Evolutionary conservation across 2,329 filamentous ascomycete genomes (phyloP).

Genomic region (Calonectria montana): DNA sequence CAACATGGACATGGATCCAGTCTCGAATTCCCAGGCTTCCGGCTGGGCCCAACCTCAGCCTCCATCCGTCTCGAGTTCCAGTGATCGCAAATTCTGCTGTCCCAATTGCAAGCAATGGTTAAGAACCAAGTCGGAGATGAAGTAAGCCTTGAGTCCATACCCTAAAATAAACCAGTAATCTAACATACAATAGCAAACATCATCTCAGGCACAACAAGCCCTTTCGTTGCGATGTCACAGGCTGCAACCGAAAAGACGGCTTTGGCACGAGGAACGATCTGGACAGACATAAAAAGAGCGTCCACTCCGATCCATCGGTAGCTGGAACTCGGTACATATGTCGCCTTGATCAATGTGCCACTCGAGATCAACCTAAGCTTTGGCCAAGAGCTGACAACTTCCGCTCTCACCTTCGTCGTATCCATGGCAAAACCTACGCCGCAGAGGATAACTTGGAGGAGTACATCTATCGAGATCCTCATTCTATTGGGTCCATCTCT

Average conservation of each 20-base stretch:
- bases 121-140: slow-evolving; percentile 67
- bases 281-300: slow-evolving; percentile 79
- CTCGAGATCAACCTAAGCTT: slow-evolving; percentile 61
- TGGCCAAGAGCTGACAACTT: slow-evolving; percentile 93
- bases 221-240: slow-evolving; percentile 67
- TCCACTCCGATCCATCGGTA: slow-evolving; percentile 66
- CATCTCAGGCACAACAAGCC: slow-evolving; percentile 75
- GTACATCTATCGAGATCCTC: slow-evolving; percentile 44
- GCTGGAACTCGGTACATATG: slow-evolving; percentile 42
- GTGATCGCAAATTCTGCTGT: slow-evolving; percentile 47
- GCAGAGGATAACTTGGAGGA: slow-evolving; percentile 53
- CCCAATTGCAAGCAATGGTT: slow-evolving; percentile 52
- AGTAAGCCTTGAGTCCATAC: slow-evolving; percentile 51
- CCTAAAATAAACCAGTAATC: slow-evolving; percentile 8
- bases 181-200: slow-evolving; percentile 73
- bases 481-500: slow-evolving; percentile 1
- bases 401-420: slow-evolving; percentile 77
- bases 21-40: not conserved
- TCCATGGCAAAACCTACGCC: slow-evolving; percentile 63
- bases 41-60: slow-evolving; percentile 27
- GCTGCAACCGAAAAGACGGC: slow-evolving; percentile 71
- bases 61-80: slow-evolving; percentile 31
- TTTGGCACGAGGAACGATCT: slow-evolving; percentile 87
- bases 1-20: slow-evolving; percentile 22
- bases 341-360: slow-evolving; percentile 36